Evolutionary conservation across 1,139 yeast genomes (phyloP), one percentile per base, ranked within the genome.

Genomic region (Saccharomyces pastorianus): DNA sequence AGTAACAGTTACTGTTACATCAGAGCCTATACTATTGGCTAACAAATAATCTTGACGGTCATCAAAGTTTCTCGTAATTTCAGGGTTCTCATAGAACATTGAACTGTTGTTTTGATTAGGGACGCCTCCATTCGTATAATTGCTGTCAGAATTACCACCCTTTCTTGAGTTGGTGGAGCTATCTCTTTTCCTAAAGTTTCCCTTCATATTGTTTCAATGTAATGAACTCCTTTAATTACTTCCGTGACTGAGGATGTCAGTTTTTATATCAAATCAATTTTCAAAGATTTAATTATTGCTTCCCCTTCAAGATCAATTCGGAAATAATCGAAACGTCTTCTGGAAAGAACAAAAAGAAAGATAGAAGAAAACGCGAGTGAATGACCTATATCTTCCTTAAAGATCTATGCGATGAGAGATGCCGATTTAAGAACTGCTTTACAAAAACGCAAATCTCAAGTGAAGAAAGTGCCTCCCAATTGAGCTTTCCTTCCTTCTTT

Each of bases 11-110:
- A 82, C 85, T 23, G 74, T 74, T 26, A 81, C 81, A 32, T 71
- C 72, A 44, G 78, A 75, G 14, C 95, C 89, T 49, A 81, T 67
- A 23, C 88, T 73, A 60, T 79, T 80, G 50, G 79, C 74, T 48
- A 82, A 69, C 56, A 83, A 67, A 60, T 67, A 80, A 46, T 76
- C 67, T 57, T 82, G 66, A 54, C 83, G 75, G 58, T 82, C 83
- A 59, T 75, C 73, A 68, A 78, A 70, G 34, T 59, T 62, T 47
- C 60, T 61, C 46, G 63, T 59, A 9, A 59, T 59, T 13, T 67
- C 71, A 23, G 59, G 59, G 46, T 57, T 57, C 51, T 67, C 71
- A 53, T 55, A 56, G 49, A 66, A 65, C 9, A 55, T 51, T 9
- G 53, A 29, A 25, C 27, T 20, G 20, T 32, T 49, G n/a, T 38